Base-by-base conservation (phyloP, 2,329 filamentous ascomycete species). In the Claviceps digitariae region DNA sequence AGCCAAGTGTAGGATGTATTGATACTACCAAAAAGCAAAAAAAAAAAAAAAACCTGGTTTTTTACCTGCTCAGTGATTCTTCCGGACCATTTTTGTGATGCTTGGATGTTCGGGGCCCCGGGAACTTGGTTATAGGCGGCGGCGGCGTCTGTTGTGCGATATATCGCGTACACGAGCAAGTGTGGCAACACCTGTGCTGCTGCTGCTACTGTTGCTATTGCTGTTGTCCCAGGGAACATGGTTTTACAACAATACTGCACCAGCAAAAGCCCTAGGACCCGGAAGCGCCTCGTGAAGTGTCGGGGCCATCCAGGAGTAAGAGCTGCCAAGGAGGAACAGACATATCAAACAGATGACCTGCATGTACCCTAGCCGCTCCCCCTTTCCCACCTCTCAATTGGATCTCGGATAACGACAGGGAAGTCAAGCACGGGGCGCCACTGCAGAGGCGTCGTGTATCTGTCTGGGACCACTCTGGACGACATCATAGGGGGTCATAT, bases 391-490 rank as follows among this genome's bases (percentile, higher is more conserved):
- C 40, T 3, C 20, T 21, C 31, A 8, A 47, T 44, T 31, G 47
- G 41, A 15, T 43, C 25, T 51, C 50, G 21, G 10, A 51, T 13
- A 53, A 36, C 41, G 21, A 47, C 21, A 48, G 41, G 41, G 17
- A 41, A 55, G 9, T 40, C 34, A 10, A 43, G 41, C 38, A 53
- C 38, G 54, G 48, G 54, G 48, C 21, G 47, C 51, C 47, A 53
- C 48, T 50, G 47, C 23, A 45, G 29, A 50, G 46, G 36, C 29
- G 23, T 29, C 27, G 45, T 47, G 45, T 20, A 50, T 25, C 29
- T 54, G 13, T 45, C 21, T 12, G 13, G 20, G 23, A 36, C 20
- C 23, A 48, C 36, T n/a, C 25, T 25, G 31, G 10, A 48, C 4
- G 34, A 34, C 21, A 9, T 13, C 27, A 29, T 44, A 25, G 27